These are phyloP conservation scores for Salvia hispanica DNA, from an alignment of 257 asterid genomes.

Conservation along the genomic window DNA sequence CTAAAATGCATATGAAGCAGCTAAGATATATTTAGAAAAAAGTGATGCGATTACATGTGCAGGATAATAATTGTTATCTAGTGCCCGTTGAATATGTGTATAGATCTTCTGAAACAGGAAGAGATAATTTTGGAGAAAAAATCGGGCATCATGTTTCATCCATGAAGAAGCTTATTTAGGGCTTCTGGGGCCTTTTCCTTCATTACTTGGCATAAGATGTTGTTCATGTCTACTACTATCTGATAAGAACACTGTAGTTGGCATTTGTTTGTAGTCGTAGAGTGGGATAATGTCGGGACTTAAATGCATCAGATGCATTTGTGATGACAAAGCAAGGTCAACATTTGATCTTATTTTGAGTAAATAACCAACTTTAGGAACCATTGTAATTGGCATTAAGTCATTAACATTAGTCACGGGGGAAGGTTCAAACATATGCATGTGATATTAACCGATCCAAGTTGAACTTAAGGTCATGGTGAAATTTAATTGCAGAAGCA, in stretches of 20 bases:
- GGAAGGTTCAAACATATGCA: conserved; percentile 13
- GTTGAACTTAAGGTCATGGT: conserved; percentile 12
- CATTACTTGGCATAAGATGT: conserved; percentile 3
- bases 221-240: not conserved
- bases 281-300: not conserved
- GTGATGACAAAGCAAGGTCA: not conserved
- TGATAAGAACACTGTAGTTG: not conserved
- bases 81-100: not conserved
- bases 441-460: conserved; percentile 20
- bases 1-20: too few relatives aligned
- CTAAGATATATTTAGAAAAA: too few relatives aligned
- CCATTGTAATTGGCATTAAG: not conserved
- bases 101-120: conserved; percentile 5
- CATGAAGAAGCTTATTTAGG: not conserved
- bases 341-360: not conserved
- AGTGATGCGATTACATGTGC: too few relatives aligned
- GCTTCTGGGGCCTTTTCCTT: not conserved
- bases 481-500: conserved; percentile 64
- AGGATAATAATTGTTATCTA: too few relatives aligned
- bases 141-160: not conserved
- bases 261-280: not conserved
- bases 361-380: not conserved
- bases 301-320: not conserved
- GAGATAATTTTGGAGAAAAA: conserved; percentile 15
- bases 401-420: not conserved